Evolutionary conservation across 352 stramenopile genomes (phyloP).

Genomic region (Detonula confervacea): DNA sequence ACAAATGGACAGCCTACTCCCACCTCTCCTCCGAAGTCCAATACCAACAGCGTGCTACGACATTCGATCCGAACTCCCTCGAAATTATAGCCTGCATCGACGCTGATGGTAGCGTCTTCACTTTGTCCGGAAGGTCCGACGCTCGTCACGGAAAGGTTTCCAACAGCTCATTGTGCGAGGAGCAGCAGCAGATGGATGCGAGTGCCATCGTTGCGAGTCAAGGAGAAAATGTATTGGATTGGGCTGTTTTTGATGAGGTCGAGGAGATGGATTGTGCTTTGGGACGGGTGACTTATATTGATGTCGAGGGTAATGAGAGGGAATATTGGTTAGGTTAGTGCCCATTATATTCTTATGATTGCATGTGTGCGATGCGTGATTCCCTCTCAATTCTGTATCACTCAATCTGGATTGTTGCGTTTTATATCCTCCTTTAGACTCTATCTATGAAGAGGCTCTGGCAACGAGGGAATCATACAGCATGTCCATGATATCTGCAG

Average conservation of each 20-base stretch:
- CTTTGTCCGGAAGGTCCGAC: slow-evolving; percentile 49
- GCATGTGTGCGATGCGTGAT: not conserved
- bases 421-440: slow-evolving; percentile 51
- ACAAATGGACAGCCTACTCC: slow-evolving; percentile 5
- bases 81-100: slow-evolving; percentile 65
- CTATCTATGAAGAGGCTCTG: slow-evolving; percentile 76
- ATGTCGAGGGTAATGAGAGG: slow-evolving; percentile 70
- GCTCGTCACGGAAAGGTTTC: slow-evolving; percentile 39
- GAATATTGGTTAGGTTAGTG: slow-evolving; percentile 75
- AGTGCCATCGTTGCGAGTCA: not conserved
- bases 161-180: not conserved
- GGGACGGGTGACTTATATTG: slow-evolving; percentile 75
- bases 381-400: not conserved
- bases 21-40: slow-evolving; percentile 33
- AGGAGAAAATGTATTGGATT: slow-evolving; percentile 36
- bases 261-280: slow-evolving; percentile 64
- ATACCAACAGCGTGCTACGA: slow-evolving; percentile 51
- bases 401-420: not conserved
- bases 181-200: slow-evolving; percentile 5
- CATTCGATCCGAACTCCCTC: slow-evolving; percentile 52
- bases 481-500: slow-evolving; percentile 62
- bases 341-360: not conserved
- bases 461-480: slow-evolving; percentile 76
- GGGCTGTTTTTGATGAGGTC: slow-evolving; percentile 64
- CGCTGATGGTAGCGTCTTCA: slow-evolving; percentile 60